Base-by-base conservation (phyloP, 2,329 filamentous ascomycete species). In the Xylariaceae sp. region DNA sequence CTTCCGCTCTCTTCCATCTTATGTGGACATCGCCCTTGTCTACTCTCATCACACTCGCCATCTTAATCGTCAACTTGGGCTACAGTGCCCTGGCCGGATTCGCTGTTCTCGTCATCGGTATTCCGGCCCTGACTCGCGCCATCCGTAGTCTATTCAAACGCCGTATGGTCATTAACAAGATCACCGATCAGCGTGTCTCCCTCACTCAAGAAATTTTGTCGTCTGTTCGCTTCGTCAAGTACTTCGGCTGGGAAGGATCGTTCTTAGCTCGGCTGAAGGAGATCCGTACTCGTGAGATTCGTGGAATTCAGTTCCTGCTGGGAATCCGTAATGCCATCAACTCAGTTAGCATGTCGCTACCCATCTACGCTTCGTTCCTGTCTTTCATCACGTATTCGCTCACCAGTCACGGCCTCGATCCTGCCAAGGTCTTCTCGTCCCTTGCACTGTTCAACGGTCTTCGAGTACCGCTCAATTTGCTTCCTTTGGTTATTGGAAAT, bases 171-270 rank as follows among this genome's bases (percentile, higher is more conserved):
- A 96, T 97, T 72, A 97, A 96, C 75, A 91, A 90, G 60, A 80
- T 96, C 49, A 97, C 92, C 2, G 92, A 97, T 63, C 87, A 94
- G 67, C 82, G 92, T 52, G 91, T 97, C 6, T 86, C 86, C 42
- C 72, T 97, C 25, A 96, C 90, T 0, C 91, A 96, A 62, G 92
- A 97, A 63, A 95, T 97, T 41, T 62, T 97, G 12, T 85, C 90
- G 55, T 88, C 89, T 0, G 91, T 96, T 20, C 81, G 91, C 21
- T 96, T 97, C 60, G 92, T 97, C 68, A 97, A 97, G 65, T 96
- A 82, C 65, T 97, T 96, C 62, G 91, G 90, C 6, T 97, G 92
- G 92, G 92, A 97, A 64, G 85, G 79, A 47, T 86, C 88, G 25
- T 96, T 97, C 61, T 71, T 96, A 11, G 75, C 82, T 40, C 82